phyloP scores from a whole-genome alignment of 176 grass and related monocot species.

The Oropetium thomaeum region DNA sequence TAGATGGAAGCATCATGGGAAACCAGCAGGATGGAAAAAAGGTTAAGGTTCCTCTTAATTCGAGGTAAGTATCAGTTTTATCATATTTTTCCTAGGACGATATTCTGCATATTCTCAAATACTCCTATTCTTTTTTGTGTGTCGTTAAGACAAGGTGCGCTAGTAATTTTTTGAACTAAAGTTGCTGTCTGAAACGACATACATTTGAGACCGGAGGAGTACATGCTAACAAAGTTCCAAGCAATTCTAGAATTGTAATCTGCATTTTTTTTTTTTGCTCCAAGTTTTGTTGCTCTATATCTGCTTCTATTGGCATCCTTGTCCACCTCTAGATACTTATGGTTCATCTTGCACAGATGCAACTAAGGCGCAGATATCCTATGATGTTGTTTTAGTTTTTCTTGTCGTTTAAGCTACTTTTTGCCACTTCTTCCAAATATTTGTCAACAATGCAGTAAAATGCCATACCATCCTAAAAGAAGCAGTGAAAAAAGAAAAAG shows the following conservation, averaged over 20 bases:
- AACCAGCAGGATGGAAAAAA: slow-evolving; percentile 78
- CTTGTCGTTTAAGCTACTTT: background rate
- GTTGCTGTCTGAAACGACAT: too few species aligned
- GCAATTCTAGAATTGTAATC: background rate
- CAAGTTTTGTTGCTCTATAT: background rate
- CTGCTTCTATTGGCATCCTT: slow-evolving; percentile 5
- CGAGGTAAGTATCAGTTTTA: slow-evolving; percentile 49
- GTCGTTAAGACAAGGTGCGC: too few species aligned
- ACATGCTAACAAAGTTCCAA: background rate
- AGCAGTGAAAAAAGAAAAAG: too few species aligned
- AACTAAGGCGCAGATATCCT: background rate
- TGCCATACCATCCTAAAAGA: too few species aligned
- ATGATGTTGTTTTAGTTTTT: background rate
- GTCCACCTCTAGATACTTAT: background rate
- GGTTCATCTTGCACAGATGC: background rate
- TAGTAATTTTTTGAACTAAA: too few species aligned
- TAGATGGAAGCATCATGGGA: slow-evolving; percentile 83
- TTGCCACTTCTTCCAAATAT: too few species aligned
- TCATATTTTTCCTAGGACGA: slow-evolving; percentile 8
- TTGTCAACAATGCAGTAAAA: too few species aligned
- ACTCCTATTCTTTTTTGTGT: too few species aligned
- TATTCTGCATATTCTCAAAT: background rate
- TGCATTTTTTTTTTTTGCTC: background rate
- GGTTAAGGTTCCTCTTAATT: slow-evolving; percentile 93
- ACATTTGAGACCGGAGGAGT: too few species aligned